These are phyloP conservation scores for Phyllostachys edulis DNA, from an alignment of 176 grass and related monocot genomes.

Conservation along the genomic window DNA sequence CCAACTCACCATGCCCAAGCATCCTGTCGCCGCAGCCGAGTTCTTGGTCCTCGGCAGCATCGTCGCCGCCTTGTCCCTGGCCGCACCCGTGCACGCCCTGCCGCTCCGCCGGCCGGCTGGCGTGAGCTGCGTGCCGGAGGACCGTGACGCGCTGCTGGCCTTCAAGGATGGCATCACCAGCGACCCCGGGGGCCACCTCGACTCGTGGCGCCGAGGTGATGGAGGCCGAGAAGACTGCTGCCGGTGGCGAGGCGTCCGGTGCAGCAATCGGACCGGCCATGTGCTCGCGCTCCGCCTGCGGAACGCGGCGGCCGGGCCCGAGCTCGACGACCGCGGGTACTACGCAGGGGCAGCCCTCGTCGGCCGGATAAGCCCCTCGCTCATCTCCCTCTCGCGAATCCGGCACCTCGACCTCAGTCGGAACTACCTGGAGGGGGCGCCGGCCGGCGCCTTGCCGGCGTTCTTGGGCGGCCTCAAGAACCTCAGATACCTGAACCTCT, in stretches of 20 bases:
- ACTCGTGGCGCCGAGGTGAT: background rate
- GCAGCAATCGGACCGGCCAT: background rate
- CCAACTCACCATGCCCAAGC: too few species aligned
- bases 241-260: conserved; percentile 20
- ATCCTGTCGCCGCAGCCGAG: background rate
- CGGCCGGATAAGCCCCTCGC: conserved; percentile 16
- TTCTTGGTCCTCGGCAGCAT: background rate
- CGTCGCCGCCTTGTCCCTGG: background rate
- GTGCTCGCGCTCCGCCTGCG: conserved; percentile 9
- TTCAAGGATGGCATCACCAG: conserved; percentile 28
- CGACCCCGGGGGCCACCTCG: conserved; percentile 5
- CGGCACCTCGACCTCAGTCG: conserved; percentile 23
- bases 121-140: background rate
- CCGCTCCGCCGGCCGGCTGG: background rate
- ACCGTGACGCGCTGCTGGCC: conserved; percentile 22
- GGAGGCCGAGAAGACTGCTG: conserved; percentile 5
- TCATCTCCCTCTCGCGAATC: conserved; percentile 11
- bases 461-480: background rate
- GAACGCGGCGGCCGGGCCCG: background rate
- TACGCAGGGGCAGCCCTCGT: background rate
- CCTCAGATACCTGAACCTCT: conserved; percentile 28
- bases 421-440: background rate
- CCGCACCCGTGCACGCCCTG: background rate
- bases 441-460: background rate
- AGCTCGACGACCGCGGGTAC: background rate